Percentiles rank a stretch among this genome's conserved stretches.
Conservation (phyloP, 2,329 filamentous ascomycete species). For the Cytospora schulzeri region DNA sequence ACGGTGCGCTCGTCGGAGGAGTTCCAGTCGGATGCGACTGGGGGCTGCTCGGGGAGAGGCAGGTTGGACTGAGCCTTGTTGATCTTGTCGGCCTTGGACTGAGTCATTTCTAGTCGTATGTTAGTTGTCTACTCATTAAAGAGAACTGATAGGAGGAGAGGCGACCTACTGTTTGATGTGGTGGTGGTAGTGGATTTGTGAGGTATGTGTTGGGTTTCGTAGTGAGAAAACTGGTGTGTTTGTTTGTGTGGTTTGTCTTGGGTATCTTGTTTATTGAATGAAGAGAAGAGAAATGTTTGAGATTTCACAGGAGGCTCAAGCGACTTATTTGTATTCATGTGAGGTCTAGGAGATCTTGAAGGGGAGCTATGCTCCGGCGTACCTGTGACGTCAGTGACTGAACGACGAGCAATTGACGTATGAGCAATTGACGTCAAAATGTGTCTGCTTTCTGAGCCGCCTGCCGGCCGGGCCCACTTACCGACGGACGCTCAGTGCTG, state of each 20-base stretch:
- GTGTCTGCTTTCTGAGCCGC: conserved; percentile 4
- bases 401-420: background rate
- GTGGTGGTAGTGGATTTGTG: background rate
- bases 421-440: conserved; percentile 27
- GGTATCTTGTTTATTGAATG: conserved; percentile 9
- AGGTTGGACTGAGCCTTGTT: conserved; percentile 71
- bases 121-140: background rate
- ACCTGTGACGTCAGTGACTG: conserved; percentile 25
- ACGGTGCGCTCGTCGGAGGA: conserved; percentile 69
- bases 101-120: conserved; percentile 38
- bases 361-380: conserved; percentile 13
- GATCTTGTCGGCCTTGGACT: conserved; percentile 65
- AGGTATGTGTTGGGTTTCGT: background rate
- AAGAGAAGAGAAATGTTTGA: background rate
- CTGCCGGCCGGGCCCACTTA: background rate
- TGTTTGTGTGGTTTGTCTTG: background rate
- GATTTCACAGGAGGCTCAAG: background rate
- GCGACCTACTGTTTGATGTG: conserved; percentile 18
- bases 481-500: background rate
- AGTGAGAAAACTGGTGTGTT: background rate
- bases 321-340: conserved; percentile 22
- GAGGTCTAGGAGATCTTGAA: background rate
- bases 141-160: too few species aligned
- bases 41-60: conserved; percentile 77
- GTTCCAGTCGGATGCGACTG: conserved; percentile 76